Base-by-base conservation (phyloP, 352 stramenopile species). In the Phytophthora citrophthora region DNA sequence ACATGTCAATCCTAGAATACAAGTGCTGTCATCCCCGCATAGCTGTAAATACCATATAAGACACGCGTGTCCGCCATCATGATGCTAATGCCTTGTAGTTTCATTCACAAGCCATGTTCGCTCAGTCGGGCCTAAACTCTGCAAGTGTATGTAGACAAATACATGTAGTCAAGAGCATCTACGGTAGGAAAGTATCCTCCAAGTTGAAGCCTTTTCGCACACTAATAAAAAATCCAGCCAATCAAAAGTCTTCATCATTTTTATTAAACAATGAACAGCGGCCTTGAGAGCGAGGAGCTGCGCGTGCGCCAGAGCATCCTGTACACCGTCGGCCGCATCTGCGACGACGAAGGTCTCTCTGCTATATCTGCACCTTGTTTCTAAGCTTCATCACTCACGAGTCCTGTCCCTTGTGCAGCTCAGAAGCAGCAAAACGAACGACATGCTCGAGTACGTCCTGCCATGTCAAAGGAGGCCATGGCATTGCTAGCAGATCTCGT, bases 271-370 rank as follows among this genome's bases (percentile, higher is more conserved):
- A 64, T 61, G 40, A 65, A 24, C 31, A 52, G 47, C 47, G 47
- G 55, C 5, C 57, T 74, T 8, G 65, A 74, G 38, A 71, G 61
- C 55, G 65, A 73, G 31, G 57, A 81, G 24, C 62, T 77, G 23
- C 97, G 93, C 5, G 91, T 98, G 54, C 84, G 84, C 43, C 80
- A 89, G 54, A 86, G 76, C 57, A 41, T 89, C 18, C 68, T 93
- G 29, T 90, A 89, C 69, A 77, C 79, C 4, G 84, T 90, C 23
- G 84, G 84, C 61, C 76, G 67, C 43, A 87, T 92, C 56, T 90
- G 81, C 68, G 81, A 92, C 40, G 70, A 78, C 13, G 70, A 88
- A 73, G 80, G 83, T 89, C 27, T 20, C 13, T 43, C 38, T 4
- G 1, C 31, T 2, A 23, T 13, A 9, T 23, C n/a, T 49, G n/a